Evolutionary conservation across 2,329 filamentous ascomycete genomes (phyloP).

Genomic region (Cryphonectria nitschkei): DNA sequence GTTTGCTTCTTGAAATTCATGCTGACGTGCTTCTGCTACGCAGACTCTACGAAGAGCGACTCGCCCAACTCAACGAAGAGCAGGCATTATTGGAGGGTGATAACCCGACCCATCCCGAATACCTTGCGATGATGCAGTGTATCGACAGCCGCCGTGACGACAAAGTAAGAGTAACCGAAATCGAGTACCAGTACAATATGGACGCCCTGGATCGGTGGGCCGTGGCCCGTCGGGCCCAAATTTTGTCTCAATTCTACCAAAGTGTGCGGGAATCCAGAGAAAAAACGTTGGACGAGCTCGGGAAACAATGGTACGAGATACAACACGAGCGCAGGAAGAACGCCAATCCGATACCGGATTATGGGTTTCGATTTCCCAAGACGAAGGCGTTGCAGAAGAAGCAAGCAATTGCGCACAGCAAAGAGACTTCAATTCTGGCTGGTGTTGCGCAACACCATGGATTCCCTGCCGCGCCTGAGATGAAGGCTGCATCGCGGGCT

Average conservation of each 20-base stretch:
- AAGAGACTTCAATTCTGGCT: constrained; percentile 87
- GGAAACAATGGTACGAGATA: constrained; percentile 89
- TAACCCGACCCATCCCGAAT: constrained; percentile 83
- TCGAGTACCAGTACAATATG: constrained; percentile 73
- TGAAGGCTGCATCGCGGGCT: constrained; percentile 69
- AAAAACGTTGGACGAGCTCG: constrained; percentile 75
- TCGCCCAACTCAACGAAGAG: constrained; percentile 77
- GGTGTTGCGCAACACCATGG: constrained; percentile 94
- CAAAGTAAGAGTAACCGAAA: constrained; percentile 76
- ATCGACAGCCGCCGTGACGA: constrained; percentile 81
- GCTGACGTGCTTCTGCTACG: constrained; percentile 12
- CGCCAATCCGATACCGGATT: constrained; percentile 80
- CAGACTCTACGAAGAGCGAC: constrained; percentile 85
- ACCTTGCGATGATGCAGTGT: constrained; percentile 85
- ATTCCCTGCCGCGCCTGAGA: constrained; percentile 90
- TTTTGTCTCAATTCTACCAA: constrained; percentile 91
- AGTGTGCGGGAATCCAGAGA: constrained; percentile 82
- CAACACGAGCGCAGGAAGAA: constrained; percentile 76
- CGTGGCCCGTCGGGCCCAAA: constrained; percentile 80
- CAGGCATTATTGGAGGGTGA: constrained; percentile 63
- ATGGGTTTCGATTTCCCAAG: constrained; percentile 78
- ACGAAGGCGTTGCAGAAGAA: constrained; percentile 76
- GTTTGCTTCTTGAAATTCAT: neutral
- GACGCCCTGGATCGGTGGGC: constrained; percentile 74
- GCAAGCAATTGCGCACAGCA: constrained; percentile 90